phyloP scores from a whole-genome alignment of 768 basidiomycete genomes.

The Kwoniella bestiolae region DNA sequence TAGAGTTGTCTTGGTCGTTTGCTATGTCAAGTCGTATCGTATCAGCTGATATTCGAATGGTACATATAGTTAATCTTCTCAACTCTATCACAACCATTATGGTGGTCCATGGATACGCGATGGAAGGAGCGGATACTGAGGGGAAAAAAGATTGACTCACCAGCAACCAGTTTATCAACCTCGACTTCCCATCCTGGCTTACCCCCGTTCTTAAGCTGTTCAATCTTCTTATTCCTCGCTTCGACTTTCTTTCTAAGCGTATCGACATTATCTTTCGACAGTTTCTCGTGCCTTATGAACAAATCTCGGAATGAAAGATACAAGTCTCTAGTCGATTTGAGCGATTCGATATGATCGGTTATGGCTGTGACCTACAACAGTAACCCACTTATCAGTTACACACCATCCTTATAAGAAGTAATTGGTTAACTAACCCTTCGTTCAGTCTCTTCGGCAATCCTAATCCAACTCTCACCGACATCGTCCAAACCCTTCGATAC shows the following conservation, averaged over 20 bases:
- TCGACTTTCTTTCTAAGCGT: slow-evolving; percentile 85
- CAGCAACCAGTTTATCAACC: slow-evolving; percentile 69
- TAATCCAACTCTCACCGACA: slow-evolving; percentile 47
- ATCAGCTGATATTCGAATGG: slow-evolving; percentile 1
- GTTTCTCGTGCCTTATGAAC: slow-evolving; percentile 79
- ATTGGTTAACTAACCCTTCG: slow-evolving; percentile 44
- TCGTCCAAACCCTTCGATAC: slow-evolving; percentile 69
- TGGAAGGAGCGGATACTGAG: neutral
- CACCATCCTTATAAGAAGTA: no score
- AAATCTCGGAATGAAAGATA: slow-evolving; percentile 86
- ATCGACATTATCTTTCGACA: slow-evolving; percentile 86
- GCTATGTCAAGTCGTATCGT: slow-evolving; percentile 39
- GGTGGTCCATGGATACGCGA: no score
- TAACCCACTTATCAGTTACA: neutral
- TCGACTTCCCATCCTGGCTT: slow-evolving; percentile 88
- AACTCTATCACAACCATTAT: no score
- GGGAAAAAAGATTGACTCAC: slow-evolving; percentile 18
- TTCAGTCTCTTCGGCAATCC: slow-evolving; percentile 51
- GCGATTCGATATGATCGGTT: slow-evolving; percentile 48
- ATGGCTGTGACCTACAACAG: slow-evolving; percentile 29
- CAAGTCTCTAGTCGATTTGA: slow-evolving; percentile 77
- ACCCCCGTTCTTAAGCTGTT: slow-evolving; percentile 68
- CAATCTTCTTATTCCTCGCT: slow-evolving; percentile 72
- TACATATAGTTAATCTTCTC: no score
- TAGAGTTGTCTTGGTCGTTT: slow-evolving; percentile 84